Evolutionary conservation across 2,329 filamentous ascomycete species (phyloP).

Genomic region (Dothistroma septosporum): DNA sequence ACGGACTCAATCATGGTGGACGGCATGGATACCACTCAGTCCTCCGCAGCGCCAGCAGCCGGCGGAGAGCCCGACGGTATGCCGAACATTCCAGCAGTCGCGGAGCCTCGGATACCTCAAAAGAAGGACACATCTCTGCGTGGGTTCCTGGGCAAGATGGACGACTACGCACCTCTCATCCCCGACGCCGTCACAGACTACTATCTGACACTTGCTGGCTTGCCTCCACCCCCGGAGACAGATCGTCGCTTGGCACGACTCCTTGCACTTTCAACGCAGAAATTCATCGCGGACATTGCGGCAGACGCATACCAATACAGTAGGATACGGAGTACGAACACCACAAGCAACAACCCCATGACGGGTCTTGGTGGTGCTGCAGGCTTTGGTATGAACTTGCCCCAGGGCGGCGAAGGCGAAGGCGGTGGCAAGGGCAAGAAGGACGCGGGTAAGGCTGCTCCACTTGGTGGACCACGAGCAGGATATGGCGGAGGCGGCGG

Average conservation of each 20-base stretch:
- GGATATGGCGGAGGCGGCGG: slow-evolving; percentile 78
- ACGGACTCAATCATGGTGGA: slow-evolving; percentile 33
- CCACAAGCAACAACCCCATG: slow-evolving; percentile 86
- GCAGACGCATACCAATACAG: slow-evolving; percentile 98
- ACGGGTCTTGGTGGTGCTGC: slow-evolving; percentile 74
- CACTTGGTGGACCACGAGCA: slow-evolving; percentile 47
- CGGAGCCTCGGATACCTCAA: slow-evolving; percentile 58
- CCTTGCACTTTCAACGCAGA: slow-evolving; percentile 94
- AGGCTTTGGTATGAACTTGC: slow-evolving; percentile 60
- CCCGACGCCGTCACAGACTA: slow-evolving; percentile 96
- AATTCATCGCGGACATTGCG: slow-evolving; percentile 96
- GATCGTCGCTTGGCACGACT: slow-evolving; percentile 87
- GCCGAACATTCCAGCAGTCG: slow-evolving; percentile 48
- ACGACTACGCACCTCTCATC: slow-evolving; percentile 98
- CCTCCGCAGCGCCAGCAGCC: slow-evolving; percentile 50
- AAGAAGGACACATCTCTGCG: slow-evolving; percentile 90
- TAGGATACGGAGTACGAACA: slow-evolving; percentile 89
- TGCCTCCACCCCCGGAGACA: slow-evolving; percentile 86
- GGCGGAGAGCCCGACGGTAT: slow-evolving; percentile 72
- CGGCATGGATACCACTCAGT: slow-evolving; percentile 45
- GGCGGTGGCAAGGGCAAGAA: slow-evolving; percentile 51
- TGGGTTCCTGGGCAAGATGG: slow-evolving; percentile 93
- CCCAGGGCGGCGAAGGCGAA: slow-evolving; percentile 52
- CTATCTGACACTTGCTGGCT: slow-evolving; percentile 92
- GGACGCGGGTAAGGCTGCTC: slow-evolving; percentile 37